Conservation (phyloP, 1,284 basidiomycete species). For the Moniliophthora roreri region DNA sequence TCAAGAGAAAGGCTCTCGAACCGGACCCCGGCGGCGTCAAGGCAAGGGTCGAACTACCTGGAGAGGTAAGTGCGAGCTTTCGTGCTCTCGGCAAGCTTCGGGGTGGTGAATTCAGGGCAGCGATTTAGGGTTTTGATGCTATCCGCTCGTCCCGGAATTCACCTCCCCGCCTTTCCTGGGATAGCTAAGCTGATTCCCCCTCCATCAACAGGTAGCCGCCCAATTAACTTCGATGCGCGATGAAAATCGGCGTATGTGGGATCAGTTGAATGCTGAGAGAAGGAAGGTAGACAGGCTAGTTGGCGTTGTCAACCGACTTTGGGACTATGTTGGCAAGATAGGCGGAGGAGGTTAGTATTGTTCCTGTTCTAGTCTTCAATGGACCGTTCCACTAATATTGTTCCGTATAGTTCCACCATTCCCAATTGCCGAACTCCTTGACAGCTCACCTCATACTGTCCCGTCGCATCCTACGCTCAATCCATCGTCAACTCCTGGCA, state of each 20-base stretch:
- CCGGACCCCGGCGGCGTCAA: conserved; percentile 63
- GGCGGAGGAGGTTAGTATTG: conserved; percentile 52
- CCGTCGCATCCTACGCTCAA: neutral
- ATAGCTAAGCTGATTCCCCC: neutral
- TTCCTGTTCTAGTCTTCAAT: conserved; percentile 7
- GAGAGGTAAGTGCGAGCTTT: conserved; percentile 51
- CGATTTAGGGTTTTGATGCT: conserved; percentile 1
- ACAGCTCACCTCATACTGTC: conserved; percentile 25
- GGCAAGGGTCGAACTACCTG: conserved; percentile 73
- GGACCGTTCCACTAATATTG: conserved; percentile 12
- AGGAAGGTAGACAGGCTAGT: conserved; percentile 49
- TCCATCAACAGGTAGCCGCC: conserved; percentile 49
- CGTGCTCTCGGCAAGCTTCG: neutral
- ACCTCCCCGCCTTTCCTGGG: neutral
- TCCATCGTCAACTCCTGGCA: neutral
- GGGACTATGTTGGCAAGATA: conserved; percentile 54
- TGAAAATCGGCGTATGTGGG: conserved; percentile 60
- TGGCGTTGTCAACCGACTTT: conserved; percentile 48
- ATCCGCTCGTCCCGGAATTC: neutral
- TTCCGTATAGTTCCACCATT: conserved; percentile 55
- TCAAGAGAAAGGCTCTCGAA: conserved; percentile 82
- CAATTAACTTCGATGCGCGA: conserved; percentile 68
- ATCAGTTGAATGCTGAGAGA: conserved; percentile 54
- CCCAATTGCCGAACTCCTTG: conserved; percentile 56
- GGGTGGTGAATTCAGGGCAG: too few relatives aligned